Percentiles rank a stretch among this genome's conserved stretches.
These are phyloP conservation scores for Psidium guajava DNA, from an alignment of 345 rosid species.

Conservation along the genomic window DNA sequence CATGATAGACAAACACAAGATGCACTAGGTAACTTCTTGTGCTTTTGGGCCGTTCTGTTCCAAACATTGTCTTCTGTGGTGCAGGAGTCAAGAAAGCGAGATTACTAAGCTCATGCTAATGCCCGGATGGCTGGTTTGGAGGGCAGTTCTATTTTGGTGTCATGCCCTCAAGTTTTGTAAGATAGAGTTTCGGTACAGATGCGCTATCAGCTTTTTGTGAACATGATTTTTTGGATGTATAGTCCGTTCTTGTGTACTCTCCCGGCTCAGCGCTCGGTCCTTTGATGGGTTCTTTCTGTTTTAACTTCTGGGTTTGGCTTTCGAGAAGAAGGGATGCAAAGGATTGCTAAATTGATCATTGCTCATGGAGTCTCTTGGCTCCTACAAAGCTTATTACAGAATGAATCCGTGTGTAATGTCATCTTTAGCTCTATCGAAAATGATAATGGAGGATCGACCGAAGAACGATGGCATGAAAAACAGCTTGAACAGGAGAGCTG, in stretches of 20 bases:
- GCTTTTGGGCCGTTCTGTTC: neutral
- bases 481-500: neutral
- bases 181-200: neutral
- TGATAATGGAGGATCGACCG: neutral
- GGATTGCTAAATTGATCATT: neutral
- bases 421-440: neutral
- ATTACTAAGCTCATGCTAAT: neutral
- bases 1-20: neutral
- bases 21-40: neutral
- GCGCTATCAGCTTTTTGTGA: neutral
- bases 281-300: neutral
- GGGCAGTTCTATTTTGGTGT: neutral
- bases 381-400: neutral
- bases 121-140: neutral
- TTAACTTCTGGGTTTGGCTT: neutral
- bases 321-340: neutral
- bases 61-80: neutral
- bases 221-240: neutral
- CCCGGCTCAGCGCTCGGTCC: neutral
- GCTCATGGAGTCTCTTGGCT: neutral
- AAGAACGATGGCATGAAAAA: neutral
- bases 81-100: neutral
- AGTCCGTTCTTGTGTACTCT: neutral
- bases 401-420: neutral
- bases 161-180: neutral